Base-by-base conservation (phyloP, 257 asterid genomes). In the Hygrophila difformis region DNA sequence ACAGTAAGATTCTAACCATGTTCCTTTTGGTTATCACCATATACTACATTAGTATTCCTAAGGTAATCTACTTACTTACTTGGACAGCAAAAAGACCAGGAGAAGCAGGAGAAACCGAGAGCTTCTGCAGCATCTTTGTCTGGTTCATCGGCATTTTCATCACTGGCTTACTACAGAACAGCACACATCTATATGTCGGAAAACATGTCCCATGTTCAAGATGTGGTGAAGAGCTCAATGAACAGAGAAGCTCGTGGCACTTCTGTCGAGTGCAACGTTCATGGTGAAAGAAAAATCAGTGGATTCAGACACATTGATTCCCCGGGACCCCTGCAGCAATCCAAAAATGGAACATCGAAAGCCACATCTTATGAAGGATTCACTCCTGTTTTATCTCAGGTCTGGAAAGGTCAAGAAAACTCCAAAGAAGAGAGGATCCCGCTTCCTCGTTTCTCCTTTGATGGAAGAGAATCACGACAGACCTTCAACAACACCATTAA, bases 281-380 rank as follows among this genome's bases (percentile, higher is more conserved):
- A 60, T 34, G 81, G 72, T 18, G 91, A 71, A 52, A 68, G 76
- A 40, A 52, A 57, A 66, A 71, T 73, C 46, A 69, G 67, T 20
- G 68, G 63, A 7, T 65, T 91, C 82, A 91, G 82, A 64, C 86
- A 82, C 69, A 56, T 80, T 0, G 98, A 91, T 68, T 91, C 98
- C 11, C 98, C 98, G 1, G 78, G 98, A 77, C 95, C 96, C 44
- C 37, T 55, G 18, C 94, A 53, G 69, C 82, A 49, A 41, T 17
- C 60, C 58, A 70, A 65, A n/a, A n/a, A n/a, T n/a, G n/a, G n/a
- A n/a, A n/a, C n/a, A n/a, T n/a, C n/a, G n/a, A n/a, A n/a, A n/a
- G n/a, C n/a, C n/a, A n/a, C n/a, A n/a, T n/a, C n/a, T 62, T 26
- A 64, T 14, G 70, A 59, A 55, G 64, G 61, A 44, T 24, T 7